phyloP scores from a whole-genome alignment of 805 yeast genomes.

The Candida multigemmis region DNA sequence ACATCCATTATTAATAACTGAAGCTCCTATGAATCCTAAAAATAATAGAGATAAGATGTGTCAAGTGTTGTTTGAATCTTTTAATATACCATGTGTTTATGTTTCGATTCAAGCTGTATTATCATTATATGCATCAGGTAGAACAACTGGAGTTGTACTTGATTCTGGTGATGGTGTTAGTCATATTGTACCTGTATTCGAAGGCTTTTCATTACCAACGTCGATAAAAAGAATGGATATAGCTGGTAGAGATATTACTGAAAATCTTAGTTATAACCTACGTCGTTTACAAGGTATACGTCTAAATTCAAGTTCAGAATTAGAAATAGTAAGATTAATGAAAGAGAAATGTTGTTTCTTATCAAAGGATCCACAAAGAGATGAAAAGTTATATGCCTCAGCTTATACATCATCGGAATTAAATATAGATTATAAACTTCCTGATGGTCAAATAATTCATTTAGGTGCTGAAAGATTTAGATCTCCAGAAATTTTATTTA shows the following conservation, averaged over 20 bases:
- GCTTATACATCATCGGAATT: slow-evolving; percentile 13
- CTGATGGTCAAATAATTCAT: slow-evolving; percentile 71
- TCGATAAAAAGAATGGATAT: slow-evolving; percentile 68
- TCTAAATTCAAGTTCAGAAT: slow-evolving; percentile 65
- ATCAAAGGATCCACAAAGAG: slow-evolving; percentile 45
- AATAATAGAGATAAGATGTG: slow-evolving; percentile 51
- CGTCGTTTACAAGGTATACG: slow-evolving; percentile 56
- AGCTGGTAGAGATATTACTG: slow-evolving; percentile 84
- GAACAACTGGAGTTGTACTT: slow-evolving; percentile 83
- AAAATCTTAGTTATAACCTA: slow-evolving; percentile 58
- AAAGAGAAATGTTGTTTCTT: slow-evolving; percentile 72
- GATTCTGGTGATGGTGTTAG: slow-evolving; percentile 94
- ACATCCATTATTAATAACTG: slow-evolving; percentile 83
- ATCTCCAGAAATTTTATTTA: slow-evolving; percentile 75
- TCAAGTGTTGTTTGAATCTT: slow-evolving; percentile 62
- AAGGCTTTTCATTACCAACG: slow-evolving; percentile 73
- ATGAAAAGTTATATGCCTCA: slow-evolving; percentile 39
- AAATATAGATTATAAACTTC: slow-evolving; percentile 46
- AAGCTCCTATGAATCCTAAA: slow-evolving; percentile 76
- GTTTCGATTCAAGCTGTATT: slow-evolving; percentile 70
- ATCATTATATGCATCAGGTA: slow-evolving; percentile 78
- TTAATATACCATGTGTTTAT: slow-evolving; percentile 70
- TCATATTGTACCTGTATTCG: slow-evolving; percentile 81
- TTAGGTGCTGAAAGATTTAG: slow-evolving; percentile 64
- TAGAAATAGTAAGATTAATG: slow-evolving; percentile 68